Conservation (phyloP, 768 basidiomycete genomes). For the Mycena haematopus region DNA sequence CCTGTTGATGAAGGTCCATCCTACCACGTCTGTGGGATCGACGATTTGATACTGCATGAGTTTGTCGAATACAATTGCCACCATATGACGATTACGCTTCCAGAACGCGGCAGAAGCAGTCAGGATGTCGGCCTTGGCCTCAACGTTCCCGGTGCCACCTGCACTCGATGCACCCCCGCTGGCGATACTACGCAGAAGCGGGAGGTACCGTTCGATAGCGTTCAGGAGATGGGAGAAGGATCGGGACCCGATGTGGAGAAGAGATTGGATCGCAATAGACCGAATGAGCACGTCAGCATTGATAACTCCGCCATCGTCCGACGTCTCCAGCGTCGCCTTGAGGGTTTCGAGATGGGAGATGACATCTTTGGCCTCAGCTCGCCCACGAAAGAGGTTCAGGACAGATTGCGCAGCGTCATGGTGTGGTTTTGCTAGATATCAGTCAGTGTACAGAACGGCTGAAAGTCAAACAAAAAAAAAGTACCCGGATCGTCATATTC, state of each 20-base stretch:
- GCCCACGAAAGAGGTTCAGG: conserved; percentile 80
- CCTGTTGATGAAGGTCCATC: conserved; percentile 77
- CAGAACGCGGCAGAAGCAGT: conserved; percentile 79
- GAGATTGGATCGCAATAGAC: conserved; percentile 84
- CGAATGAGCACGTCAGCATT: conserved; percentile 74
- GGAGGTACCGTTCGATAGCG: conserved; percentile 93
- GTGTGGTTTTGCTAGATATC: conserved; percentile 69
- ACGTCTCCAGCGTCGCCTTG: conserved; percentile 67
- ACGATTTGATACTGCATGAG: conserved; percentile 98
- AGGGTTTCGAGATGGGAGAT: conserved; percentile 75
- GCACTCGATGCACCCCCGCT: conserved; percentile 49
- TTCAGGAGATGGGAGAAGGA: conserved; percentile 99
- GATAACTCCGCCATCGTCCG: conserved; percentile 56
- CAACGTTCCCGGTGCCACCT: conserved; percentile 47
- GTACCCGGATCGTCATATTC: conserved; percentile 84
- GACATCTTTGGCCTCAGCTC: conserved; percentile 82
- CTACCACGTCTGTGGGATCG: conserved; percentile 89
- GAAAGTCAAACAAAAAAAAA: conserved; percentile 30
- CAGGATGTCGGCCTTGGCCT: conserved; percentile 76
- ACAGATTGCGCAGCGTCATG: conserved; percentile 82
- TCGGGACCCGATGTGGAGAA: conserved; percentile 90
- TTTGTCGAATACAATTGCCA: conserved; percentile 95
- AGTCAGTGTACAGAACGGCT: conserved; percentile 15
- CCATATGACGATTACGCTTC: conserved; percentile 84
- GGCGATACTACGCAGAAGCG: conserved; percentile 71